Evolutionary conservation across 805 yeast species (phyloP), one percentile per base, ranked within the genome.

Genomic region (Wickerhamiella sergipiensis): DNA sequence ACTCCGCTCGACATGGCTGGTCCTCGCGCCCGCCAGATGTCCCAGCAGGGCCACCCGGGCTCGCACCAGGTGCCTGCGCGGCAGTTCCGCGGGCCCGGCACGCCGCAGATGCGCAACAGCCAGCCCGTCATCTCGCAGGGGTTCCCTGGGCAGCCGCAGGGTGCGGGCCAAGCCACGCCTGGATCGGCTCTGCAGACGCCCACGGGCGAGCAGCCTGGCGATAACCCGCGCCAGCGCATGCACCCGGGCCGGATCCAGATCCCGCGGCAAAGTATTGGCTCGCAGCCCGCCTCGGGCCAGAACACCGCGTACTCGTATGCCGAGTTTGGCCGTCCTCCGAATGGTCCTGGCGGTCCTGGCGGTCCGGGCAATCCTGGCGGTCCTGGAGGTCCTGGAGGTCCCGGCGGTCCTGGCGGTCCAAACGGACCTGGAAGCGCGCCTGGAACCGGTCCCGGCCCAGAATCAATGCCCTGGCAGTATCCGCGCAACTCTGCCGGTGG

Each of bases 241-340:
- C 47, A 45, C n/a, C 47, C 47, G 23, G 47, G 47, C 3, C 36
- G 47, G 4, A 45, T 45, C 22, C 47, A 45, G 23, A 24, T 45
- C 22, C 47, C 47, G n/a, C 21, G 47, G 17, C 46, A 43, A 17
- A 23, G 22, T 43, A 23, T 43, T 3, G 40, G 40, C 18, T 36
- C 40, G 18, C 40, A 36, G 40, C 19, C 40, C 3, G 17, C 19
- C 5, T 36, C 40, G 9, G 40, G 40, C 4, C 40, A 36, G 40
- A n/a, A 5, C 6, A 15, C 40, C 6, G 17, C 40, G 33, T 29
- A 29, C 15, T 29, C 33, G 33, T 12, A 12, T 7, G 33, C 12
- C 33, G 8, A 24, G 26, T 24, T 24, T 29, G 33, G 33, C 33
- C 12, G 33, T 12, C 33, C 33, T 12, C 12, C 15, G 9, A 12